Evolutionary conservation across 352 stramenopile genomes (phyloP), one percentile per base, ranked within the genome.

Genomic region (Globisporangium abappressorium): DNA sequence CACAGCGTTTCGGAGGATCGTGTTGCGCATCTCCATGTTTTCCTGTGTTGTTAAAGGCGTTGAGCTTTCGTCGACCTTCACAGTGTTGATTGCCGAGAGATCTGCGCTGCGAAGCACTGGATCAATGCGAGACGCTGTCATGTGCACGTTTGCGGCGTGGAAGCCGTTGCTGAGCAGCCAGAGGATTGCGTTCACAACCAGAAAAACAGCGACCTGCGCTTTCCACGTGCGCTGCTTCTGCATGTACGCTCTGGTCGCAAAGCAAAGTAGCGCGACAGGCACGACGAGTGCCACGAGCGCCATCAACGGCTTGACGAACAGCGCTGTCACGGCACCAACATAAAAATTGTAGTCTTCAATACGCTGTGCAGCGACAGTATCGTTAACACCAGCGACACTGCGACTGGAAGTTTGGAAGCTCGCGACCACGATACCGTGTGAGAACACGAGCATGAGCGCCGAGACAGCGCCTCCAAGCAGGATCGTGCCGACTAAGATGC

Each of bases 121-220:
- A 9, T 76, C 58, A 1, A 80, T 54, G 47, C 60, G 59, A 4
- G 65, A 66, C 9, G 68, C 62, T 30, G 78, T 24, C 18, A 81
- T 62, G 24, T 84, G 80, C 28, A 90, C 79, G 59, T 91, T 82
- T 5, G 83, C 24, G 2, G 78, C 76, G 66, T 81, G 74, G 60
- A 91, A 87, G 26, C 82, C 75, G 63, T 89, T 93, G 41, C 76
- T 75, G n/a, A 93, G 70, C n/a, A 89, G 68, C 74, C 78, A 91
- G 9, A 90, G 51, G 43, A 87, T 59, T n/a, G 77, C 63, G 46
- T 79, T 79, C 7, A 70, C 72, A 24, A 85, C 30, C 15, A 77
- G 53, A 4, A 75, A 72, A 24, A 87, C 38, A 1, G 66, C 55
- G 12, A 72, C 61, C 11, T 76, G 72, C 14, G 70, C 72, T 30